phyloP scores from a whole-genome alignment of 78 protist species.

The Chrysochromulina parva region DNA sequence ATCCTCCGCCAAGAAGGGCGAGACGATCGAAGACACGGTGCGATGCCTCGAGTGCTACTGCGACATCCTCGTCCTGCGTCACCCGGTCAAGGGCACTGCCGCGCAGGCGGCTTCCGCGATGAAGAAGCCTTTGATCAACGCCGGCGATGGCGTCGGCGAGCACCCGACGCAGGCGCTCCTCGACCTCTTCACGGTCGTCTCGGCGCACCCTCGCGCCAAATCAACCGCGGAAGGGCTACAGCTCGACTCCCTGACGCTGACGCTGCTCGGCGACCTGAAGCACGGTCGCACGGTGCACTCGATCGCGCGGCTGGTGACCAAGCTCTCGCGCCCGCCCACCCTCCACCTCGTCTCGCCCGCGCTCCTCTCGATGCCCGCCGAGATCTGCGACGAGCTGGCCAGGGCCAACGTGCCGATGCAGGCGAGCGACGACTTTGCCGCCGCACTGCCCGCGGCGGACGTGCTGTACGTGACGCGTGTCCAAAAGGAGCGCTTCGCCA shows the following conservation, averaged over 20 bases:
- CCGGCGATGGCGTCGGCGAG: conserved; percentile 95
- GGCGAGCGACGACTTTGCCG: conserved; percentile 3
- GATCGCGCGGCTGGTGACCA: conserved; percentile 66
- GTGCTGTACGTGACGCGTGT: conserved; percentile 91
- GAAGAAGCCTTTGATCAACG: conserved; percentile 88
- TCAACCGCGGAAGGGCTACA: neutral
- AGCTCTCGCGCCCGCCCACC: conserved; percentile 42
- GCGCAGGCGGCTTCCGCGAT: conserved; percentile 58
- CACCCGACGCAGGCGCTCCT: conserved; percentile 90
- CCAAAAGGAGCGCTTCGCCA: conserved; percentile 85
- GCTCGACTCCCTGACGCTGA: conserved; percentile 50
- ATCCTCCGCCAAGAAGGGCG: conserved; percentile 82
- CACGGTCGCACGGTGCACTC: conserved; percentile 69
- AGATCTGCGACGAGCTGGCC: conserved; percentile 42
- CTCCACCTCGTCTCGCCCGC: conserved; percentile 73
- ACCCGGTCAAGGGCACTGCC: conserved; percentile 80
- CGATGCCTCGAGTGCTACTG: conserved; percentile 80
- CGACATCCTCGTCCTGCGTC: conserved; percentile 88
- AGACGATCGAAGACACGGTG: conserved; percentile 82
- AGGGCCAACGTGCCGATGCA: neutral
- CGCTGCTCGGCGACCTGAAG: conserved; percentile 90
- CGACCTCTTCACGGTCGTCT: conserved; percentile 81
- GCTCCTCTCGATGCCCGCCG: conserved; percentile 68
- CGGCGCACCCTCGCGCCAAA: neutral
- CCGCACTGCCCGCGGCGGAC: conserved; percentile 66